Percentiles rank a stretch among this genome's conserved stretches.
Evolutionary conservation across 2,329 filamentous ascomycete genomes (phyloP).

Genomic region (Neofusicoccum sp.): DNA sequence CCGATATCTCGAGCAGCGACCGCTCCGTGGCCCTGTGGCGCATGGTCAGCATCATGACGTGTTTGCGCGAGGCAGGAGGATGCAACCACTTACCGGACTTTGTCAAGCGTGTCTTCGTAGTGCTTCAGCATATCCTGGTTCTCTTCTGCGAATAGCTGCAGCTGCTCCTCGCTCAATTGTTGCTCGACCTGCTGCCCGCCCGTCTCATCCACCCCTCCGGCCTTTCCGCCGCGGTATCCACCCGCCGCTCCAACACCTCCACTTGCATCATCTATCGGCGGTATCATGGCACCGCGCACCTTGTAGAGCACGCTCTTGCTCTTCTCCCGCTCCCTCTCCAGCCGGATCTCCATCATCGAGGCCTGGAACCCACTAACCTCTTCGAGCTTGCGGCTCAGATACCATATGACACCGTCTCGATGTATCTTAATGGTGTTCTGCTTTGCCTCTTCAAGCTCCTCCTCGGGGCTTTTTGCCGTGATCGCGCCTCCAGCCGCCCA

Average conservation of each 20-base stretch:
- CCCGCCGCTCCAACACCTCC: conserved; percentile 12
- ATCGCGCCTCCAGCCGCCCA: conserved; percentile 59
- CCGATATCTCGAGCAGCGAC: conserved; percentile 87
- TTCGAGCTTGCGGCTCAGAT: conserved; percentile 72
- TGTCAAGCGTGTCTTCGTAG: conserved; percentile 89
- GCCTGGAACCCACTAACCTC: conserved; percentile 75
- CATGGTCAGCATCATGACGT: not conserved
- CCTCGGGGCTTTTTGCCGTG: conserved; percentile 61
- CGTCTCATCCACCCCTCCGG: conserved; percentile 26
- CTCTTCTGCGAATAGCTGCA: conserved; percentile 90
- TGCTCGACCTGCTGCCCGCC: conserved; percentile 45
- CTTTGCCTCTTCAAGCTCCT: conserved; percentile 68
- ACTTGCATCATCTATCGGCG: conserved; percentile 19
- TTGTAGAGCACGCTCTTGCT: conserved; percentile 82
- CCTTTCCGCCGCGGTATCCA: conserved; percentile 27
- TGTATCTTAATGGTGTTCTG: conserved; percentile 67
- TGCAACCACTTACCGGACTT: conserved; percentile 74
- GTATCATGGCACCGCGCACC: conserved; percentile 43
- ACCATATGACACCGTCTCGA: conserved; percentile 81
- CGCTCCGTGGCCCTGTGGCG: conserved; percentile 79
- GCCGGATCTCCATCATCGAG: conserved; percentile 86
- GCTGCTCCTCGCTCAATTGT: conserved; percentile 75
- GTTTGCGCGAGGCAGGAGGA: not conserved
- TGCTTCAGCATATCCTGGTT: conserved; percentile 91
- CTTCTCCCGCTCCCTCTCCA: conserved; percentile 84